Evolutionary conservation across 2,329 filamentous ascomycete genomes (phyloP).

Genomic region (Epichloe hybrida): DNA sequence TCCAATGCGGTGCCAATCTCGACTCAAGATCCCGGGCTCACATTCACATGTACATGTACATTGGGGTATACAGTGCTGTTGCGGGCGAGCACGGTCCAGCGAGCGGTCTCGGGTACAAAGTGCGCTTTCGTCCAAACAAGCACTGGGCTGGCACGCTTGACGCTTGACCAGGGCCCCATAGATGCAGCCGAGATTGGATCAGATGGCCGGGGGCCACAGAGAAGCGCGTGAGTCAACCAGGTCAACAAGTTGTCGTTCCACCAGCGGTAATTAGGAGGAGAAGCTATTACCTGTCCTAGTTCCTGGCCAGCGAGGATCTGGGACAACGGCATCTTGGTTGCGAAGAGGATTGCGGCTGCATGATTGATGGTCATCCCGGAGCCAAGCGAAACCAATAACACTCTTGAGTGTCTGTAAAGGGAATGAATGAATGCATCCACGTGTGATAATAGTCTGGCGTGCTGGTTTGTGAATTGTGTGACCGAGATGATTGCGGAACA

Average conservation of each 20-base stretch:
- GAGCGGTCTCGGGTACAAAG: neutral
- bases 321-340: too few relatives aligned
- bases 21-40: neutral
- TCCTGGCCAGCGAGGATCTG: too few relatives aligned
- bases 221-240: neutral
- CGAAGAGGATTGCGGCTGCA: too few relatives aligned
- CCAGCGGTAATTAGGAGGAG: neutral
- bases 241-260: neutral
- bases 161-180: neutral
- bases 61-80: too few relatives aligned
- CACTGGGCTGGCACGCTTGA: neutral
- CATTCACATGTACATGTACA: too few relatives aligned
- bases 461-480: too few relatives aligned
- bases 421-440: too few relatives aligned
- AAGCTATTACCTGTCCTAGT: neutral
- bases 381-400: too few relatives aligned
- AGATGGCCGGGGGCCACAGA: neutral
- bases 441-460: too few relatives aligned
- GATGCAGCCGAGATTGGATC: conserved; percentile 6
- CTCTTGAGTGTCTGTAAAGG: too few relatives aligned
- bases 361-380: too few relatives aligned
- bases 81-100: neutral
- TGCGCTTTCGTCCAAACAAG: neutral
- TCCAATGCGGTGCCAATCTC: neutral
- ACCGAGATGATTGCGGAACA: too few relatives aligned